Percentiles rank a stretch among this genome's conserved stretches.
These are phyloP conservation scores for Candida tetrigidarum DNA, from an alignment of 1,139 yeast species.

Conservation along the genomic window DNA sequence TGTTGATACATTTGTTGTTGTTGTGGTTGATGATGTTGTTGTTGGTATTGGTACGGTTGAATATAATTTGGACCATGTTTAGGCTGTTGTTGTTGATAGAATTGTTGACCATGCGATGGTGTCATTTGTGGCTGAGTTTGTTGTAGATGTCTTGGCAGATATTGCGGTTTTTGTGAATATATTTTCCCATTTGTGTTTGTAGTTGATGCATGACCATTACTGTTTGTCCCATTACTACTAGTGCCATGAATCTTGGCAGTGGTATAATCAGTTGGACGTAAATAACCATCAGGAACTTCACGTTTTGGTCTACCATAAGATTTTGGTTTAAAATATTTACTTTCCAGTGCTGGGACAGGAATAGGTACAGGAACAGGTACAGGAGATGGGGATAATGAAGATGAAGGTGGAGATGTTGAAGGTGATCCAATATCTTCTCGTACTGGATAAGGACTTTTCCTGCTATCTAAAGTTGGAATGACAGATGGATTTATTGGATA, in stretches of 20 bases:
- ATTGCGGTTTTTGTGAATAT: too few species aligned
- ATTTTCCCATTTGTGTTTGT: too few species aligned
- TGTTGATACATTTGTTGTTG: too few species aligned
- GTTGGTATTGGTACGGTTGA: too few species aligned
- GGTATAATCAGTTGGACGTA: conserved; percentile 7
- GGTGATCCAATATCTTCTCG: not conserved
- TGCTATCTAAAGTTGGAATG: not conserved
- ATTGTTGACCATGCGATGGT: too few species aligned
- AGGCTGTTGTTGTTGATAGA: not conserved
- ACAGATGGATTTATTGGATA: not conserved
- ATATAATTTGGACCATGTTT: conserved; percentile 1
- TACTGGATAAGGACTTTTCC: conserved; percentile 6
- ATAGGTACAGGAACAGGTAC: not conserved
- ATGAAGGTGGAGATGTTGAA: not conserved
- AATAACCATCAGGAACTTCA: conserved; percentile 12
- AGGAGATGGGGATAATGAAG: not conserved
- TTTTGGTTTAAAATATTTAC: conserved; percentile 1
- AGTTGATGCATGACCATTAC: conserved; percentile 7
- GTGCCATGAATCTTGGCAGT: conserved; percentile 5
- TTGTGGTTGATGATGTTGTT: too few species aligned
- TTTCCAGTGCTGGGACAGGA: too few species aligned
- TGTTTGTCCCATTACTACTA: too few species aligned
- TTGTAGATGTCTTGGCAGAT: too few species aligned
- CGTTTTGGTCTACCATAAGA: conserved; percentile 8
- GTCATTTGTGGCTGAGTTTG: too few species aligned